A percentile compares a stretch with the other conserved stretches of the same genome.
phyloP scores from a whole-genome alignment of 2,329 filamentous ascomycete genomes.

The Zopfia rhizophila region DNA sequence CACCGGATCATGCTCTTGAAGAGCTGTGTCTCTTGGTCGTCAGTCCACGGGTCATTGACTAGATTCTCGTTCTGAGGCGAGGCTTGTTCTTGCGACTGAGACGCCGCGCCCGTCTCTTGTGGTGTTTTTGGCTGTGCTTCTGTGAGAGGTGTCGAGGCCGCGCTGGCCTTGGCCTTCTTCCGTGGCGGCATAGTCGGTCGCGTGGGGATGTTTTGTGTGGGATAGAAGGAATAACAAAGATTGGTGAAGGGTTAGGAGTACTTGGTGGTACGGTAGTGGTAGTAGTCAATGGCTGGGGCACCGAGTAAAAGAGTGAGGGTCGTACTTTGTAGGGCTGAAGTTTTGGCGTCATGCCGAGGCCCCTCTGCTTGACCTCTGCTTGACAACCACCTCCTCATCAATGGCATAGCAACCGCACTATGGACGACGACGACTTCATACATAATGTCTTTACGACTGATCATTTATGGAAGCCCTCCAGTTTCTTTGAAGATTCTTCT shows the following conservation, averaged over 20 bases:
- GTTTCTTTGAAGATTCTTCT: conserved; percentile 48
- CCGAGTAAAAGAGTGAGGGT: conserved; percentile 23
- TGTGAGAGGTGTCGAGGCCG: conserved; percentile 65
- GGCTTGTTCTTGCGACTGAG: conserved; percentile 64
- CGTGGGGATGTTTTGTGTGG: conserved; percentile 5
- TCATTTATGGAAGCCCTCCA: conserved; percentile 68
- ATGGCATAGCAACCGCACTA: conserved; percentile 23
- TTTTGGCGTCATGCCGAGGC: conserved; percentile 44
- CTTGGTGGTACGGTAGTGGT: not conserved
- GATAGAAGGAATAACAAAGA: conserved; percentile 2
- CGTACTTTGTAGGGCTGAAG: conserved; percentile 40
- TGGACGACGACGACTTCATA: conserved; percentile 53
- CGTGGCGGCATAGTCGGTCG: conserved; percentile 70
- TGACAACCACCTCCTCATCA: conserved; percentile 8
- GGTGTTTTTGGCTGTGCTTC: conserved; percentile 54
- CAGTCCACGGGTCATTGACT: conserved; percentile 84
- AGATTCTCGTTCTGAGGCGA: conserved; percentile 67
- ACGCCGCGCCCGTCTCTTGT: conserved; percentile 47
- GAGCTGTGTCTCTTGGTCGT: conserved; percentile 91
- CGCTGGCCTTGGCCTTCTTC: conserved; percentile 71
- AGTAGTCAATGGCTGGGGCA: not conserved
- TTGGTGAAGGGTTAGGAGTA: not conserved
- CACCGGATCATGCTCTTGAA: conserved; percentile 93
- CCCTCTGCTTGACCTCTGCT: conserved; percentile 10
- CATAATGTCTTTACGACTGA: conserved; percentile 72